Evolutionary conservation across 2,329 filamentous ascomycete genomes (phyloP), one percentile per base, ranked within the genome.

Genomic region (Stagonosporopsis cucurbitacearum): DNA sequence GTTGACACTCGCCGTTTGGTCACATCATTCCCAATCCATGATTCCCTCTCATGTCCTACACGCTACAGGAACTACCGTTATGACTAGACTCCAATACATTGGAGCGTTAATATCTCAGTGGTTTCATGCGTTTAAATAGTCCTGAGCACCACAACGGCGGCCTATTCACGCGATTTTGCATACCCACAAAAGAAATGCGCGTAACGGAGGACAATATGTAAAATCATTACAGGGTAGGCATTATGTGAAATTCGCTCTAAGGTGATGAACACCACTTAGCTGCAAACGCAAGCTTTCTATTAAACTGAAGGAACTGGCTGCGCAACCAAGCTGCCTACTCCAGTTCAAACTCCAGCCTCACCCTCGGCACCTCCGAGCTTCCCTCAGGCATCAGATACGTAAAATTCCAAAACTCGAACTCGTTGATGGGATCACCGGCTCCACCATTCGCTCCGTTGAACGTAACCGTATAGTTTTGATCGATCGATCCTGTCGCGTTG

Each of bases 381-480:
- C 62, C 63, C 30, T 50, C 22, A 0, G 71, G 70, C 72, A 74
- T 75, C 13, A 53, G 76, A 72, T 78, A 78, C 1, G 75, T 78
- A 37, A 78, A 74, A 47, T 77, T 78, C 75, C 75, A 78, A 44
- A 76, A 75, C 50, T 77, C 75, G 40, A 77, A 77, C 30, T 76
- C 73, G 46, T 78, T 76, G 17, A 78, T 72, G 4, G 66, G 59
- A 0, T 66, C 41, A n/a, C 74, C 71, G 3, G 65, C 63, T 2
- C 77, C 77, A 6, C 77, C 77, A 53, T 70, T 64, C 13, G 45
- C 71, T 57, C 82, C 81, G 17, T 73, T 78, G 50, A 82, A 84
- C 0, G 70, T 70, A 2, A 84, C 67, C 1, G 60, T 62, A 17
- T 79, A 79, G 0, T 70, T 69, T 36, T 67, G 36, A 12, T 80